Base-by-base conservation (phyloP, 345 rosid species). In the Trapa bicornis region DNA sequence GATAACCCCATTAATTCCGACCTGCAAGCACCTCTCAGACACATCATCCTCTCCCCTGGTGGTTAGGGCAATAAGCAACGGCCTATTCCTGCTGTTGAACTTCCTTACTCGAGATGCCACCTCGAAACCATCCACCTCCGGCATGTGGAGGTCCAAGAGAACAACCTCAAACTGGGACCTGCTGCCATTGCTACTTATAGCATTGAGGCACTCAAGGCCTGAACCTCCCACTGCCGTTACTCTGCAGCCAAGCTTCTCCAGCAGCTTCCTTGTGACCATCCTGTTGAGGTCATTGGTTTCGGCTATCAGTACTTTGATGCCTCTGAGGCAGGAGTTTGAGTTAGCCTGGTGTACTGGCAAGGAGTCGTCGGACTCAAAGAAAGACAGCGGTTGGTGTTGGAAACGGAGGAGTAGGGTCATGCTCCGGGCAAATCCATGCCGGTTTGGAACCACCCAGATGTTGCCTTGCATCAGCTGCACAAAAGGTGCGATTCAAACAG, bases 381-480 rank as follows among this genome's bases (percentile, higher is more conserved):
- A 7, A 7, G 13, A 45, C 11, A 97, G 82, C 12, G 77, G 77
- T 22, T 75, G 84, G 47, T 78, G 73, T 70, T 82, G 85, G 74
- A 94, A 89, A 65, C 86, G 75, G 37, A 94, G 90, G 75, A 84
- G 81, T 53, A 94, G 80, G 2, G 87, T 86, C 87, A 87, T 87
- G 78, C 91, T 78, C 75, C 85, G 85, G 15, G 86, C 80, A 60
- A 80, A 76, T 60, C 96, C 89, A 11, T 75, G 82, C 53, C 77
- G 64, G 69, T 81, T 82, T 33, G 85, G 89, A n/a, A 82, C 76
- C 54, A 81, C 83, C 81, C 89, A 91, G 72, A 94, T 84, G 73
- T 81, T 84, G 66, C 99, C 99, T 47, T 87, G 96, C 96, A 94
- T 94, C 79, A 86, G 57, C 97, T 94, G 76, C 74, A 65, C 71